These are phyloP conservation scores for Candida easanensis DNA, from an alignment of 805 yeast species.

Conservation along the genomic window DNA sequence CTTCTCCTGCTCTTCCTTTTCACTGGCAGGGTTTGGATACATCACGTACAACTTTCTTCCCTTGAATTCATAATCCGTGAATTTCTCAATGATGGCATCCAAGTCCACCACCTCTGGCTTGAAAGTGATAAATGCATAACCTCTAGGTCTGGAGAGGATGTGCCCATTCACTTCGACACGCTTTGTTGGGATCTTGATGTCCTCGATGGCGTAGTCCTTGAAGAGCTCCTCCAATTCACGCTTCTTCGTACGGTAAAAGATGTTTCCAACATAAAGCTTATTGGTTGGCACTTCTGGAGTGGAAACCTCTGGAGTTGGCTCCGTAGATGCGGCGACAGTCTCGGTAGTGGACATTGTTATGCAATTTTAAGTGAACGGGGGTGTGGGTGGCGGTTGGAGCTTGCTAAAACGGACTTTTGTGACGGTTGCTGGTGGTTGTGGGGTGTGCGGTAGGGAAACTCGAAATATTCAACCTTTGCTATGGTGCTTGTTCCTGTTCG, in stretches of 20 bases:
- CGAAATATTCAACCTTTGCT: neutral
- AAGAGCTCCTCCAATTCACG: constrained; percentile 52
- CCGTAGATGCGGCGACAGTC: neutral
- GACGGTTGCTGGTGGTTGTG: neutral
- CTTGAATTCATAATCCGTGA: constrained; percentile 42
- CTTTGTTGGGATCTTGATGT: constrained; percentile 52
- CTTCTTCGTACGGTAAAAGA: constrained; percentile 61
- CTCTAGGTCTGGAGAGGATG: constrained; percentile 42
- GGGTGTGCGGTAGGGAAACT: neutral
- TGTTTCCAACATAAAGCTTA: constrained; percentile 61
- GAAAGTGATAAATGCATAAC: constrained; percentile 61
- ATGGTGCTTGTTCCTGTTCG: neutral
- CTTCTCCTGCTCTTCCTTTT: constrained; percentile 17
- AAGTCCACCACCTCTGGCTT: constrained; percentile 35
- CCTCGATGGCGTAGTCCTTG: constrained; percentile 42
- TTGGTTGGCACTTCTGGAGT: constrained; percentile 24
- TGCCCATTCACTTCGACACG: constrained; percentile 32
- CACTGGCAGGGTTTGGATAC: constrained; percentile 43
- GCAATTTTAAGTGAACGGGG: neutral
- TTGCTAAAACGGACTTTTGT: too few species aligned
- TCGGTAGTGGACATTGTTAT: neutral
- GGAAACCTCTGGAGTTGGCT: constrained; percentile 3
- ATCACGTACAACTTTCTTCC: constrained; percentile 48
- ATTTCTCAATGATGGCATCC: constrained; percentile 41
- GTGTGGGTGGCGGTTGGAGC: neutral